Evolutionary conservation across 2,329 filamentous ascomycete species (phyloP).

Genomic region (Sclerotinia borealis): DNA sequence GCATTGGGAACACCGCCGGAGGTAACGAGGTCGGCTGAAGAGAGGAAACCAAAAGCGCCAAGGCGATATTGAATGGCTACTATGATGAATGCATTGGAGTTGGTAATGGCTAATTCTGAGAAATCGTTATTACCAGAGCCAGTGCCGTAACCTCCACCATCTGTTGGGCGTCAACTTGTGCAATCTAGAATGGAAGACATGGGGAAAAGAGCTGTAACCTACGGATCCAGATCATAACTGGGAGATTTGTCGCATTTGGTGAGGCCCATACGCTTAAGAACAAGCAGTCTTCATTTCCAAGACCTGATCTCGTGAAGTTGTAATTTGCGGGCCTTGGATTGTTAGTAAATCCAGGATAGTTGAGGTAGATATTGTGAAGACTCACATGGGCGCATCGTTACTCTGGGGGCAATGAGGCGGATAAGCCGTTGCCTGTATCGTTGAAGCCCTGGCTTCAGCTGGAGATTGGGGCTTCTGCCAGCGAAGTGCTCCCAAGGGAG

Average conservation of each 20-base stretch:
- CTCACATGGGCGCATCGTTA: conserved; percentile 15
- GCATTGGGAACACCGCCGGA: conserved; percentile 53
- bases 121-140: conserved; percentile 32
- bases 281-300: conserved; percentile 33
- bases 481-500: conserved; percentile 37
- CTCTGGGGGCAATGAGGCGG: conserved; percentile 34
- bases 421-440: conserved; percentile 27
- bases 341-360: neutral
- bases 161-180: conserved; percentile 31
- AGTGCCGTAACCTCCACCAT: conserved; percentile 31
- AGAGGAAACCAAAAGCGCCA: conserved; percentile 63
- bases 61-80: conserved; percentile 60
- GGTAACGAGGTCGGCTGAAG: conserved; percentile 48
- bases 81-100: conserved; percentile 45
- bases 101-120: conserved; percentile 40
- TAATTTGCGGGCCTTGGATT: conserved; percentile 6
- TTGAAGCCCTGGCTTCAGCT: conserved; percentile 15
- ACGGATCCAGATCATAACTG: conserved; percentile 38
- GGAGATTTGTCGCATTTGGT: conserved; percentile 35
- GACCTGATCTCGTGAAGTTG: conserved; percentile 14
- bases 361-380: neutral
- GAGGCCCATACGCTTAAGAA: conserved; percentile 35
- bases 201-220: neutral
- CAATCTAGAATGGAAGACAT: neutral
- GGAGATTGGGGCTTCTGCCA: conserved; percentile 37